Evolutionary conservation across 2,329 filamentous ascomycete genomes (phyloP), one percentile per base, ranked within the genome.

Genomic region (Stachybotrys chartarum): DNA sequence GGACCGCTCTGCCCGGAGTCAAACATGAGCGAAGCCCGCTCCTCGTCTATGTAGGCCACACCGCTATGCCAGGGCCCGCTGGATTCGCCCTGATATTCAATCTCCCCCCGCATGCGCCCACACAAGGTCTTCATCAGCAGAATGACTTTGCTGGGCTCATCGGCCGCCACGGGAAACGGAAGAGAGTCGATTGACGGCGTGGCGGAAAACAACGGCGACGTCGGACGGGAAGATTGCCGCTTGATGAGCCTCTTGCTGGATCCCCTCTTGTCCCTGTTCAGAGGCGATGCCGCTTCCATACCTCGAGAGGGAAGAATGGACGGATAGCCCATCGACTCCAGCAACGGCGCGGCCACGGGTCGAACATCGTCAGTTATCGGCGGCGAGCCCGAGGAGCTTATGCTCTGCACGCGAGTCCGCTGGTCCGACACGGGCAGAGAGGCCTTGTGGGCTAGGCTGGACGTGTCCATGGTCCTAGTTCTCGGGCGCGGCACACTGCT

Each of bases 1-100:
- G 80, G 80, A 6, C 80, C 81, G 61, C 80, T 82, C 55, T 85
- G 85, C 56, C 85, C 85, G 3, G 85, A 81, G 68, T 91, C 87
- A 64, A 88, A 88, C 75, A 92, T 85, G 59, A 94, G 72, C 61
- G 84, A 85, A 3, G 88, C 89, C 56, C 81, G 83, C 50, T 90
- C 86, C 56, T 90, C 87, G 58, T 92, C 86, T 58, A 94, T 90
- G 65, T 86, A 90, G 66, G 86, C 88, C 58, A 87, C 82, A n/a
- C 88, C 88, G 39, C 78, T 71, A 56, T 80, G 78, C 90, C 90
- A 94, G 1, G 79, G 76, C 16, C 79, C 83, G 30, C 76, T 75
- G 14, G 78, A 75, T 44, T 84, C 82, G 48, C 78, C 77, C 62
- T 87, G 83, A 66, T 90, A 93, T 59, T 90, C 86, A 32, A 91